Evolutionary conservation across 2,329 filamentous ascomycete species (phyloP).

Genomic region (Aspergillus thermomutatus): DNA sequence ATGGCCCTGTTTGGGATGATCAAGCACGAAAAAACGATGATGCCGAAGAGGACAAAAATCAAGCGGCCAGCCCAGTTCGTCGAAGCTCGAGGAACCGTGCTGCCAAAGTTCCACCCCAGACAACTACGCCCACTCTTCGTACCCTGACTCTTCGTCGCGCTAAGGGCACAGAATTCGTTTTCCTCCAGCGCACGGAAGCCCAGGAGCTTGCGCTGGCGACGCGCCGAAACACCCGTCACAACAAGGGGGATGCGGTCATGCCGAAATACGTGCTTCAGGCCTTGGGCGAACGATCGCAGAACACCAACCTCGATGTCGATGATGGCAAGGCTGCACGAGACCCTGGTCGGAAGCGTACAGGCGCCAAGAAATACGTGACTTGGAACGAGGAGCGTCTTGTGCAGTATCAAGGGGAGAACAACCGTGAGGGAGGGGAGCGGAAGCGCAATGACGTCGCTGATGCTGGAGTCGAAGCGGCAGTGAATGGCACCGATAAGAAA

Average conservation of each 20-base stretch:
- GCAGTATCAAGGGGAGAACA: constrained; percentile 30
- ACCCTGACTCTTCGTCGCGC: constrained; percentile 42
- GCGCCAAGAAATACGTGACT: constrained; percentile 30
- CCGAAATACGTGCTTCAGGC: constrained; percentile 30
- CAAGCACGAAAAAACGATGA: constrained; percentile 6
- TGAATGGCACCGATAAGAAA: constrained; percentile 21
- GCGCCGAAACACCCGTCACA: constrained; percentile 41
- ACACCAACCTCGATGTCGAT: constrained; percentile 4
- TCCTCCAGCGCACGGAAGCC: constrained; percentile 39
- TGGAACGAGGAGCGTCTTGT: constrained; percentile 39
- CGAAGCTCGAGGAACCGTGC: constrained; percentile 34
- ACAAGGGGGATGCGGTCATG: constrained; percentile 37
- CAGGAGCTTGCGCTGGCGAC: constrained; percentile 42
- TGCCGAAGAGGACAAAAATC: constrained; percentile 11
- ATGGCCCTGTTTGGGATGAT: constrained; percentile 16
- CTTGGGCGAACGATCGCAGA: constrained; percentile 18
- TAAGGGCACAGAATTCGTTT: constrained; percentile 45
- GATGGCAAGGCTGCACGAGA: constrained; percentile 4
- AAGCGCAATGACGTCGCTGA: constrained; percentile 20
- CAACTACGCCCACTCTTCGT: constrained; percentile 28
- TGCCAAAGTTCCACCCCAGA: constrained; percentile 22
- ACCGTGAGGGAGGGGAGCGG: constrained; percentile 9
- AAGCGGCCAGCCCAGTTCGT: constrained; percentile 29
- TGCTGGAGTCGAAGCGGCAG: constrained; percentile 13
- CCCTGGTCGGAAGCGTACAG: constrained; percentile 3